Conservation (phyloP, 2,329 filamentous ascomycete species). For the Botrytis sinoallii region DNA sequence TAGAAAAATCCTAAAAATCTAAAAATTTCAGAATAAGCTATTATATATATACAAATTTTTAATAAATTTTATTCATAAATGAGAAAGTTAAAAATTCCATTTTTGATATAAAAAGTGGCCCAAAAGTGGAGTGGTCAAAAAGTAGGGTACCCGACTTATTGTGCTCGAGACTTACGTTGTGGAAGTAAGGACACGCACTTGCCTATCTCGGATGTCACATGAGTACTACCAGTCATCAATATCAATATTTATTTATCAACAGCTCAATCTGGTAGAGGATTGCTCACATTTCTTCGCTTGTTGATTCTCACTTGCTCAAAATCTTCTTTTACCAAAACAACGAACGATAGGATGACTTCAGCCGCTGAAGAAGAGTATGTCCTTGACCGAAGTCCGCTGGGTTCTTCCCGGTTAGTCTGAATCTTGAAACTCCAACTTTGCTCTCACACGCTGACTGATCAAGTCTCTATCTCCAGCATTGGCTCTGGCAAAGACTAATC, state of each 20-base stretch:
- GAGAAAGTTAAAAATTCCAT: too few species aligned
- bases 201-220: not conserved
- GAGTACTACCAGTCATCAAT: accelerated
- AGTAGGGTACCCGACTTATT: too few species aligned
- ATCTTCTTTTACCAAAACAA: not conserved
- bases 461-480: slow-evolving; percentile 15
- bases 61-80: too few species aligned
- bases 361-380: not conserved
- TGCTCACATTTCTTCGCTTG: too few species aligned
- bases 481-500: slow-evolving; percentile 8
- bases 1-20: too few species aligned
- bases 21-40: too few species aligned
- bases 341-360: slow-evolving; percentile 5
- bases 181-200: not conserved
- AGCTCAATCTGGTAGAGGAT: too few species aligned
- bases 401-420: slow-evolving; percentile 7
- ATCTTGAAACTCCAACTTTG: not conserved
- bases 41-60: too few species aligned
- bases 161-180: not conserved
- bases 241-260: not conserved
- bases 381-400: not conserved
- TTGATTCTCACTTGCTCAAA: not conserved
- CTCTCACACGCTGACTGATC: not conserved
- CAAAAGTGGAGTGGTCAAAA: too few species aligned
- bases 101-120: too few species aligned